Evolutionary conservation across 192 early-diverging fungal species (phyloP).

Genomic region (Lunasporangiospora selenospora): DNA sequence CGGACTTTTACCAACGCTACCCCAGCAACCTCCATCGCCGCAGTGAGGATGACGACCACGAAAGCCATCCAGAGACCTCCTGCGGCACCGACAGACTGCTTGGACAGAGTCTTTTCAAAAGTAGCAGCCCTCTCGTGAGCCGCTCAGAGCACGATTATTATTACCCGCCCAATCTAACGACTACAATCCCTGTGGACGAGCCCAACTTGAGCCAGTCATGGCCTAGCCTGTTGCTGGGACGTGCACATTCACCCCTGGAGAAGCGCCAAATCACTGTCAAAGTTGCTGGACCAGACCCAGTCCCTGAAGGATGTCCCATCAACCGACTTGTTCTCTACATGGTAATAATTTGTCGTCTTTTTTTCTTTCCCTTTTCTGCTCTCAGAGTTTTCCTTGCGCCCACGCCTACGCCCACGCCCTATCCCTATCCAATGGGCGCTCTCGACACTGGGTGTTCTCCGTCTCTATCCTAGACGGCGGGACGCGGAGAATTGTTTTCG

Average conservation of each 20-base stretch:
- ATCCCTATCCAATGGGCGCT: no score
- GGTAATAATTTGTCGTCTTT: slow-evolving; percentile 28
- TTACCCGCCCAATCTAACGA: slow-evolving; percentile 38
- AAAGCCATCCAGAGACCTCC: background rate
- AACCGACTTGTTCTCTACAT: slow-evolving; percentile 44
- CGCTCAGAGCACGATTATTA: slow-evolving; percentile 29
- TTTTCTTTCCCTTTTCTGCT: slow-evolving; percentile 34
- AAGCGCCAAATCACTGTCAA: slow-evolving; percentile 21
- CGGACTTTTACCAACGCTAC: slow-evolving; percentile 56
- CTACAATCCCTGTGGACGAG: slow-evolving; percentile 8
- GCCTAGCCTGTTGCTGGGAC: slow-evolving; percentile 1
- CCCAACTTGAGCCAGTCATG: slow-evolving; percentile 17
- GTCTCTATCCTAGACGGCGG: no score
- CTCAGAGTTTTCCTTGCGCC: no score
- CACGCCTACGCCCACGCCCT: no score
- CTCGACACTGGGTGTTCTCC: slow-evolving; percentile 27
- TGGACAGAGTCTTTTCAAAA: slow-evolving; percentile 3
- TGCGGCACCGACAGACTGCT: slow-evolving; percentile 41
- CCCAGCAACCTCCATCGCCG: slow-evolving; percentile 2
- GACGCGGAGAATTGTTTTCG: no score
- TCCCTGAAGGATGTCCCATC: slow-evolving; percentile 27
- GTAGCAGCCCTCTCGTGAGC: slow-evolving; percentile 9
- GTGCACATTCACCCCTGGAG: no score
- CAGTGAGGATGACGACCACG: background rate
- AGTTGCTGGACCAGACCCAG: slow-evolving; percentile 33